phyloP scores from a whole-genome alignment of 2,329 filamentous ascomycete species.

The Aspergillus latus region DNA sequence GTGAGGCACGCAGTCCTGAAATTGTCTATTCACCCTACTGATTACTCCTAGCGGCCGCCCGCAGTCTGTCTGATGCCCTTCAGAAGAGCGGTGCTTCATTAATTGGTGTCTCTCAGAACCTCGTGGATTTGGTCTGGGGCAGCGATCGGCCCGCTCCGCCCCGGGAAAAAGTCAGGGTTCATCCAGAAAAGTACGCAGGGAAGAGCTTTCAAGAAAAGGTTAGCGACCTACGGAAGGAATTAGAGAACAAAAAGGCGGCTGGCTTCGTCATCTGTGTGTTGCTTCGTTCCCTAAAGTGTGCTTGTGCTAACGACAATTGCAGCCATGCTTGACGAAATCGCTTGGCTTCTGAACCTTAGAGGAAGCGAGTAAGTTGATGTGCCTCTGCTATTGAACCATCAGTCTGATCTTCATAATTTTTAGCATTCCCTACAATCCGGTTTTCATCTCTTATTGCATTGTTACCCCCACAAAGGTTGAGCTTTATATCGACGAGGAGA shows the following conservation, averaged over 20 bases:
- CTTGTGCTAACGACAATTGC: constrained; percentile 18
- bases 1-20: constrained; percentile 34
- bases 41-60: constrained; percentile 55
- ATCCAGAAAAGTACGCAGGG: constrained; percentile 72
- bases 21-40: constrained; percentile 6
- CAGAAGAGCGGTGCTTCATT: constrained; percentile 79
- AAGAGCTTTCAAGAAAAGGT: constrained; percentile 83
- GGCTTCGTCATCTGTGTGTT: constrained; percentile 75
- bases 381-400: neutral
- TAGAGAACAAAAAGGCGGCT: constrained; percentile 83
- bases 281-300: neutral
- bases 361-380: constrained; percentile 67
- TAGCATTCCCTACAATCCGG: constrained; percentile 91
- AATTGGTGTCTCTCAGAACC: constrained; percentile 72
- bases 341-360: constrained; percentile 97
- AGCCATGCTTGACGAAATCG: constrained; percentile 91
- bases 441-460: constrained; percentile 95
- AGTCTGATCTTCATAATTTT: constrained; percentile 7
- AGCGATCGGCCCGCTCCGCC: constrained; percentile 70
- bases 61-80: constrained; percentile 80
- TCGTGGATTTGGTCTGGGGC: constrained; percentile 91
- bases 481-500: constrained; percentile 79
- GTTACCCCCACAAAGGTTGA: constrained; percentile 74
- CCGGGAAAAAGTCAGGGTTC: constrained; percentile 70
- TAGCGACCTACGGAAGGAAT: constrained; percentile 79